Conservation (phyloP, 768 basidiomycete species). For the Filobasidium floriforme region DNA sequence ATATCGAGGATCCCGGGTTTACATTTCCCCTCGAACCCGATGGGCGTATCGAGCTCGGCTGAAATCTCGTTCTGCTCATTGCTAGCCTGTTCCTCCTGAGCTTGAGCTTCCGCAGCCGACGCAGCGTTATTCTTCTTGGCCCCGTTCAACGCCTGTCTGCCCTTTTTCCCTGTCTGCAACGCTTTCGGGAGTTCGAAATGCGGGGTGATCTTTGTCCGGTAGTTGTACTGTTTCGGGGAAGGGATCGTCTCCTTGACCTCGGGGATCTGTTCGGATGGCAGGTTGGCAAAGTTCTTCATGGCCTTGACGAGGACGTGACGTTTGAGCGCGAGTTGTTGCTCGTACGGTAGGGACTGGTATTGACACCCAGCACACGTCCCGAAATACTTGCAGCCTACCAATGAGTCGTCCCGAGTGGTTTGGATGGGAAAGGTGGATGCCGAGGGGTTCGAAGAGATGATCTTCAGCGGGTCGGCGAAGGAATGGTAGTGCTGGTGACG, state of each 20-base stretch:
- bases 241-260: slow-evolving; percentile 63
- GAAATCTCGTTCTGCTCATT: not conserved
- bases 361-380: slow-evolving; percentile 64
- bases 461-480: slow-evolving; percentile 63
- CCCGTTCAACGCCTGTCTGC: slow-evolving; percentile 53
- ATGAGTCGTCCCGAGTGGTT: slow-evolving; percentile 14
- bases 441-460: slow-evolving; percentile 37
- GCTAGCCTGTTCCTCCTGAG: slow-evolving; percentile 13
- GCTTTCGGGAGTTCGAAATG: slow-evolving; percentile 71
- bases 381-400: slow-evolving; percentile 19
- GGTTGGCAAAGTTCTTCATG: slow-evolving; percentile 65
- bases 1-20: slow-evolving; percentile 20
- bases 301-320: slow-evolving; percentile 77
- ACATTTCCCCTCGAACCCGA: slow-evolving; percentile 24
- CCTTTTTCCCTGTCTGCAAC: slow-evolving; percentile 55
- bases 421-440: slow-evolving; percentile 19
- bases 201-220: slow-evolving; percentile 94
- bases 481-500: slow-evolving; percentile 62
- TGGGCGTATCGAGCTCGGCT: slow-evolving; percentile 17
- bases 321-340: slow-evolving; percentile 76
- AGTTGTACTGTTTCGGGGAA: slow-evolving; percentile 83
- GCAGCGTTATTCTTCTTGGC: slow-evolving; percentile 2
- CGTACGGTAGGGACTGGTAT: slow-evolving; percentile 83
- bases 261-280: slow-evolving; percentile 49
- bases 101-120: not conserved